phyloP scores from a whole-genome alignment of 139 green algal species.

The Prasinococcaceae sp. region DNA sequence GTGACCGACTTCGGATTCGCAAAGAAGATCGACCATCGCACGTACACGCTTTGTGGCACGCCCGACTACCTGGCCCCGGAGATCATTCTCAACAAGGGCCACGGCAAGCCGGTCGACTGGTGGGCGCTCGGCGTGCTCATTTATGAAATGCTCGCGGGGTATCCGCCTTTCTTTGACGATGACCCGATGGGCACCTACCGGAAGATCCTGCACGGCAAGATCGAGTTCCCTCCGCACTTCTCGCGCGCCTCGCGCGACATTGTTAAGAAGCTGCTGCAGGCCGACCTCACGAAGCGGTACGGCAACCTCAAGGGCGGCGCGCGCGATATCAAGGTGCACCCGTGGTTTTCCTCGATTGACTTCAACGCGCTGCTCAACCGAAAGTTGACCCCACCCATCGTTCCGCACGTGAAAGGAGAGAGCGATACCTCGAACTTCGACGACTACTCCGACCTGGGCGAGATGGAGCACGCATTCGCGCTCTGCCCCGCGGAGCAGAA shows the following conservation, averaged over 20 bases:
- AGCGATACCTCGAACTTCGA: conserved; percentile 58
- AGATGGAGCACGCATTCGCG: conserved; percentile 29
- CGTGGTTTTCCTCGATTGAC: conserved; percentile 46
- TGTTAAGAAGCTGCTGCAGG: conserved; percentile 19
- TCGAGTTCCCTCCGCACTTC: conserved; percentile 19
- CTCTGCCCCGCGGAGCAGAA: conserved; percentile 39
- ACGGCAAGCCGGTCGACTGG: conserved; percentile 56
- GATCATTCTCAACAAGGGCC: conserved; percentile 53
- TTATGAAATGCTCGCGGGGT: conserved; percentile 61
- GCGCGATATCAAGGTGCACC: conserved; percentile 40
- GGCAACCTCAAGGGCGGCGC: conserved; percentile 29
- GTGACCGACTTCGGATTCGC: conserved; percentile 28
- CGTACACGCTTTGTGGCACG: conserved; percentile 45
- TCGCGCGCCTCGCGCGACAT: background rate
- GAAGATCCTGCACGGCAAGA: conserved; percentile 22
- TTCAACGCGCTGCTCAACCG: conserved; percentile 10
- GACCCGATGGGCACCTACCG: conserved; percentile 42
- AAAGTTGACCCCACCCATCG: conserved; percentile 26
- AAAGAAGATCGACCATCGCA: conserved; percentile 4
- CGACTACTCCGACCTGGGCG: conserved; percentile 28
- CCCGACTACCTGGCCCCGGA: conserved; percentile 67
- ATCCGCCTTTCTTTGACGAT: conserved; percentile 58
- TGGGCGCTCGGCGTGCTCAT: conserved; percentile 73
- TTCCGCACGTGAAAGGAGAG: conserved; percentile 4
- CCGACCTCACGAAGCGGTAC: conserved; percentile 25